Evolutionary conservation across 176 grass and related monocot species (phyloP), one percentile per base, ranked within the genome.

Genomic region (Lolium perenne): DNA sequence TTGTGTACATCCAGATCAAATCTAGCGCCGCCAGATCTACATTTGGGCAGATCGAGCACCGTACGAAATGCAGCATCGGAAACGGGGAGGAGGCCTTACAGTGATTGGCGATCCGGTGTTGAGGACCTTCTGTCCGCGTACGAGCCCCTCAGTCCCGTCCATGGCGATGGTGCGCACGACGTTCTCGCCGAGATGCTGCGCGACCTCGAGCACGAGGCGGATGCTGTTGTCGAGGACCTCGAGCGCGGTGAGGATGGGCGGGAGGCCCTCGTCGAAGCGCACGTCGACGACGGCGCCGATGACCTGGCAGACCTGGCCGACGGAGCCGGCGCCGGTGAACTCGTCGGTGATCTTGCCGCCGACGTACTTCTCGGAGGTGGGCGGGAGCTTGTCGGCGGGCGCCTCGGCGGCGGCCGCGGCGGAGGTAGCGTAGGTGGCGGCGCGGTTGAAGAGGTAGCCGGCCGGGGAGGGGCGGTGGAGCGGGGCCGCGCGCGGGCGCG

Each of bases 71-170:
- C 5, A 88, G n/a, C 0, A 77, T 25, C 45, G 1, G n/a, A 32
- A 47, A 72, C 0, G 17, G 60, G 62, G 55, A 25, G 72, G 72
- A 5, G 26, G 26, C 26, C 4, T 92, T 98, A 98, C 96, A 40
- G 96, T 98, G 89, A 98, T 98, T 0, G 96, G 96, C 32, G 96
- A 98, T 58, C 96, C 96, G 23, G 96, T 98, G 90, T 98, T 98
- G 62, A 98, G 87, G 82, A 98, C 96, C 45, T 88, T 85, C 92
- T 98, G 96, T 21, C 96, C 96, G 64, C 96, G 94, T 8, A 98
- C 96, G 26, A 98, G 93, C 61, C 96, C 96, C 85, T 98, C 96
- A 1, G 96, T 98, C 7, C 96, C 96, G 77, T 98, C 96, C 96
- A 98, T 98, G 68, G 96, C 96, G 72, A 98, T 98, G 83, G 96